Base-by-base conservation (phyloP, 2,329 filamentous ascomycete genomes). In the Penicillium sp. region DNA sequence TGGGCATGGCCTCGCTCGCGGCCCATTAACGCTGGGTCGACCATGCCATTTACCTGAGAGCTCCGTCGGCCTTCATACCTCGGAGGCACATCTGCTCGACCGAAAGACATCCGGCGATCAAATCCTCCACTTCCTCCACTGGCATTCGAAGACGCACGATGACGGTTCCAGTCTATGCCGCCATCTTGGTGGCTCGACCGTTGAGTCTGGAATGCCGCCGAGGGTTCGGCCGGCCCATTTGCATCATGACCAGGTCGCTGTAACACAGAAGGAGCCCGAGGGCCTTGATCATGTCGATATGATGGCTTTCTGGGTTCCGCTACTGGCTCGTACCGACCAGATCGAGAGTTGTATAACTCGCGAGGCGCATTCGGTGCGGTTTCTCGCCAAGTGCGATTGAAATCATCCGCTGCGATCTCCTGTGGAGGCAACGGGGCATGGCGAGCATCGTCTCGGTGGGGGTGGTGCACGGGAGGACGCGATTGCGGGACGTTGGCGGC, bases 331-430 rank as follows among this genome's bases (percentile, higher is more conserved):
- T 95, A 95, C 44, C 89, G 86, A 15, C 92, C 92, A 46, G 89
- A 95, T 47, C 95, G 87, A n/a, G 92, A 95, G 67, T 97, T 96
- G 73, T 84, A 97, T 0, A 97, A 76, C 68, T 97, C 91, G 49
- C 88, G 79, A 54, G 82, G 84, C 9, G 79, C 77, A 48, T 80
- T 77, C 0, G 75, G 66, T 31, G 78, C 77, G 4, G 84, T 81
- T 54, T 95, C 89, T 62, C 87, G 81, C 85, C 88, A 95, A 29
- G 86, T 82, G 54, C 93, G 81, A 66, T 86, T 95, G 64, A 96
- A 97, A 58, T 95, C 92, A 68, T 97, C 93, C 0, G 91, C 88
- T 5, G 90, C 89, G 55, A 96, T 95, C 66, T 97, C 91, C 64
- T 89, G 89, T 0, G 86, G 79, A 23, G 76, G 75, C 12, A 67